Conservation (phyloP, 23 red algal genomes). For the Pyropia yezoensis region DNA sequence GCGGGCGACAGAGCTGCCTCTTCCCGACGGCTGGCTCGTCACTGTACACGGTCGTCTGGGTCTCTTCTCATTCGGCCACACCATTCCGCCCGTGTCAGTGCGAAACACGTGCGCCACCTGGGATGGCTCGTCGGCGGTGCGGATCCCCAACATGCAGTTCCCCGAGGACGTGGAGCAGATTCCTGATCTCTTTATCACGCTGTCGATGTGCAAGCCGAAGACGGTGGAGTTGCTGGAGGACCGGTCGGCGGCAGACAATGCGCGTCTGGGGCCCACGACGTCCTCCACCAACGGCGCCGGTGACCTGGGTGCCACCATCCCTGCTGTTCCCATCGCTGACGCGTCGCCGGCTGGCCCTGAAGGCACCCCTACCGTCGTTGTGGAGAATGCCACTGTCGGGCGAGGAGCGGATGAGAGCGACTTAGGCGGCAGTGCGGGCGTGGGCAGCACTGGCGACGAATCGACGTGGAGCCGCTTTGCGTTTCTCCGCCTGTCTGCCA, state of each 20-base stretch:
- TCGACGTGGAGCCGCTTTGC: neutral
- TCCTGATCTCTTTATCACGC: conserved; percentile 65
- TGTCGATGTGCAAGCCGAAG: conserved; percentile 45
- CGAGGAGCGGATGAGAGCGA: no score
- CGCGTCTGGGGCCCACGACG: neutral
- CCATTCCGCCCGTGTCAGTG: conserved; percentile 28
- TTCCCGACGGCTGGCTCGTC: conserved; percentile 50
- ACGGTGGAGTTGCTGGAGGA: conserved; percentile 50
- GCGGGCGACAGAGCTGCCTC: conserved; percentile 63
- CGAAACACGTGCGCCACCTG: conserved; percentile 47
- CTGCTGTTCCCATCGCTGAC: neutral
- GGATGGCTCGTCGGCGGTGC: conserved; percentile 36
- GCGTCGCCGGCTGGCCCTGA: neutral
- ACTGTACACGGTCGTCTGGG: conserved; percentile 37
- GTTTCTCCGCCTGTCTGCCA: conserved; percentile 53
- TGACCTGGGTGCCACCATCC: no score
- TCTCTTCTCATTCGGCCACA: conserved; percentile 51
- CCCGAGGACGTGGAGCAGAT: conserved; percentile 72
- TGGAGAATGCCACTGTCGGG: neutral
- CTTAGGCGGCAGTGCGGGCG: no score
- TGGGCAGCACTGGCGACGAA: no score
- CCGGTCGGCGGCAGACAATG: neutral
- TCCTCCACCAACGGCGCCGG: neutral
- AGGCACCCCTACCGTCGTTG: neutral
- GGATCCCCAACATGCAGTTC: conserved; percentile 72